phyloP scores from a whole-genome alignment of 1,284 basidiomycete species.

The Cutaneotrichosporon spelunceum region DNA sequence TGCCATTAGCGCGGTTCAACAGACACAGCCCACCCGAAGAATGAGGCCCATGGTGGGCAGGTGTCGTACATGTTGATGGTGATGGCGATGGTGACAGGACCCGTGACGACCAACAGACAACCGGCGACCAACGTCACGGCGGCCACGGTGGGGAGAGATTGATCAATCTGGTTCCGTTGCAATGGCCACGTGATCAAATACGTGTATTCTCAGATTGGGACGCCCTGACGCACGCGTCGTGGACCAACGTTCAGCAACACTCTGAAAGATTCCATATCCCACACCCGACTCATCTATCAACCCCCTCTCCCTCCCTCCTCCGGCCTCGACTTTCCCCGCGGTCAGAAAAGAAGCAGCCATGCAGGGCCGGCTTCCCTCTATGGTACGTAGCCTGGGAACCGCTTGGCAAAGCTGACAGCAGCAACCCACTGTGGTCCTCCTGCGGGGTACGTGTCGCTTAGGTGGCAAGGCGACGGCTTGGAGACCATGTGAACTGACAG shows the following conservation, averaged over 20 bases:
- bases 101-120: not conserved
- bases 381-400: constrained; percentile 32
- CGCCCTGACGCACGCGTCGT: constrained; percentile 12
- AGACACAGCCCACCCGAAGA: constrained; percentile 45
- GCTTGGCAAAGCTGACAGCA: constrained; percentile 44
- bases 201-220: not conserved
- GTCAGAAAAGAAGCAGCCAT: constrained; percentile 25
- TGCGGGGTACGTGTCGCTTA: constrained; percentile 55
- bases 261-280: constrained; percentile 17
- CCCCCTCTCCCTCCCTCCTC: not conserved
- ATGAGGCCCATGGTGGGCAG: constrained; percentile 51
- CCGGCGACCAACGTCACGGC: constrained; percentile 8
- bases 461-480: not conserved
- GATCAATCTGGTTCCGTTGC: constrained; percentile 3
- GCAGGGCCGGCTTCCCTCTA: constrained; percentile 50
- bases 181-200: not conserved
- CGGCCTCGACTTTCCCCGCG: constrained; percentile 4
- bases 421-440: constrained; percentile 93
- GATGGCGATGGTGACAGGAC: not conserved
- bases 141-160: not conserved
- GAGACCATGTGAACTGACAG: constrained; percentile 7
- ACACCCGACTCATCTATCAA: constrained; percentile 6
- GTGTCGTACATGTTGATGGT: constrained; percentile 42
- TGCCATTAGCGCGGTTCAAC: constrained; percentile 16
- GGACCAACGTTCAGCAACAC: constrained; percentile 7